These are phyloP conservation scores for Strigomonas culicis DNA, from an alignment of 208 protist species.

Conservation along the genomic window DNA sequence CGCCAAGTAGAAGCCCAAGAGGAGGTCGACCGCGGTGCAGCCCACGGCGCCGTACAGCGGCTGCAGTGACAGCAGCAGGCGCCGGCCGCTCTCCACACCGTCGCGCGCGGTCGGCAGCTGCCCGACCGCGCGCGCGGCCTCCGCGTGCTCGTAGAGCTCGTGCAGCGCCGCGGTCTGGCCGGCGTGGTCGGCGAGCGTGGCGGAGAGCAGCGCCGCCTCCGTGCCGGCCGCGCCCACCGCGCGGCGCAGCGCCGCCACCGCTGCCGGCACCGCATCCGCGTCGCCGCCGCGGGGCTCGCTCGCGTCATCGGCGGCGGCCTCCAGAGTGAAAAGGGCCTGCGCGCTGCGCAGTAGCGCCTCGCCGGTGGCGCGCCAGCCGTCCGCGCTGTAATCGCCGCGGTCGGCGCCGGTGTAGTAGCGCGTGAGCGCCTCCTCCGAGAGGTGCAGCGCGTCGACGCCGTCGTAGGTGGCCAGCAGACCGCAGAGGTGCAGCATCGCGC, in stretches of 20 bases:
- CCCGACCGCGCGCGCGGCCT: constrained; percentile 2
- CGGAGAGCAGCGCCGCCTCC: constrained; percentile 32
- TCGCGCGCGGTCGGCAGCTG: neutral
- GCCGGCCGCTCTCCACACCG: constrained; percentile 43
- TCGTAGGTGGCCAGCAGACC: constrained; percentile 57
- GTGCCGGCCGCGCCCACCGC: constrained; percentile 32
- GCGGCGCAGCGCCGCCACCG: constrained; percentile 36
- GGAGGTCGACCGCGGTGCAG: constrained; percentile 62
- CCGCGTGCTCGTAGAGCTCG: constrained; percentile 22
- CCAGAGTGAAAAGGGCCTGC: neutral
- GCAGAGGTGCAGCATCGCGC: constrained; percentile 62
- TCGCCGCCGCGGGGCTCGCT: neutral
- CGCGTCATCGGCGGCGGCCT: neutral
- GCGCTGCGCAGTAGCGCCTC: no score
- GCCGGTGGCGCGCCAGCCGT: neutral
- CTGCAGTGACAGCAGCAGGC: constrained; percentile 34
- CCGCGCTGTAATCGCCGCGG: neutral
- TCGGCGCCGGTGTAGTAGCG: neutral
- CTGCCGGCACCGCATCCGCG: constrained; percentile 26
- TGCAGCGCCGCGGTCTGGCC: constrained; percentile 41
- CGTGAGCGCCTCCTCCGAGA: neutral
- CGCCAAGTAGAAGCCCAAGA: constrained; percentile 81
- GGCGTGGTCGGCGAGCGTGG: constrained; percentile 31
- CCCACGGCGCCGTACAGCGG: constrained; percentile 62
- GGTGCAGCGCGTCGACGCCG: constrained; percentile 3